phyloP scores from a whole-genome alignment of 2,329 filamentous ascomycete genomes.

The Alternaria tenuissima region DNA sequence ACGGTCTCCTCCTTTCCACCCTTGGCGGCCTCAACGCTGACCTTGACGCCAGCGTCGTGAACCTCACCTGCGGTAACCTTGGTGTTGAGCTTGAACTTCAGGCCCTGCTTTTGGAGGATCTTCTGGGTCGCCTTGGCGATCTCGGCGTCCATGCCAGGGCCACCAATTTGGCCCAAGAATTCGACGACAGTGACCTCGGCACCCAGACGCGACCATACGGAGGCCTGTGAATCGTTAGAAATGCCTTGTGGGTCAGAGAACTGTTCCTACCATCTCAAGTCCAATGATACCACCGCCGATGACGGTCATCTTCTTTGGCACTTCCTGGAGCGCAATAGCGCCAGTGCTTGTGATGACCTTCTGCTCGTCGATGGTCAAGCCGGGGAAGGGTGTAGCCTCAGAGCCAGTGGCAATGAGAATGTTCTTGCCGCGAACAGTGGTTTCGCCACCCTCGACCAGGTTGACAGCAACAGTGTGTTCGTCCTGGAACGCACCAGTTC shows the following conservation, averaged over 20 bases:
- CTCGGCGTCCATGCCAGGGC: constrained; percentile 95
- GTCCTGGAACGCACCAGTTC: constrained; percentile 83
- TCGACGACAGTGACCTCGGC: constrained; percentile 97
- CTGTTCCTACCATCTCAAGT: constrained; percentile 81
- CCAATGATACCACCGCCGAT: constrained; percentile 99
- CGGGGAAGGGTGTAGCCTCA: constrained; percentile 95
- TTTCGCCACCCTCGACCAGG: constrained; percentile 90
- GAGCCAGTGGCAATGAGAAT: constrained; percentile 97
- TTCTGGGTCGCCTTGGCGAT: constrained; percentile 92
- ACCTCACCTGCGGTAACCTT: constrained; percentile 91
- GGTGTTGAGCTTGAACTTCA: constrained; percentile 98
- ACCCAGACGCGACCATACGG: constrained; percentile 94
- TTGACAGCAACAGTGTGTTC: constrained; percentile 92
- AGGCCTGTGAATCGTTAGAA: constrained; percentile 61
- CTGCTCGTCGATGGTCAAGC: constrained; percentile 96
- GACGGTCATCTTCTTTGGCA: constrained; percentile 95
- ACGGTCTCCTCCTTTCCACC: constrained; percentile 94
- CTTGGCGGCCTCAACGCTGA: constrained; percentile 91
- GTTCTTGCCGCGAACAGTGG: constrained; percentile 88
- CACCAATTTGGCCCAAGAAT: constrained; percentile 94
- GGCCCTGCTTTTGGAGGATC: constrained; percentile 92
- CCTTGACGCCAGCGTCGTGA: constrained; percentile 77
- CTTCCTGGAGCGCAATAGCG: constrained; percentile 85
- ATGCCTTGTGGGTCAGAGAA: constrained; percentile 17
- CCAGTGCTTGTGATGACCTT: constrained; percentile 96